These are phyloP conservation scores for Neoascochyta sp. DNA, from an alignment of 2,329 filamentous ascomycete species.

Conservation along the genomic window DNA sequence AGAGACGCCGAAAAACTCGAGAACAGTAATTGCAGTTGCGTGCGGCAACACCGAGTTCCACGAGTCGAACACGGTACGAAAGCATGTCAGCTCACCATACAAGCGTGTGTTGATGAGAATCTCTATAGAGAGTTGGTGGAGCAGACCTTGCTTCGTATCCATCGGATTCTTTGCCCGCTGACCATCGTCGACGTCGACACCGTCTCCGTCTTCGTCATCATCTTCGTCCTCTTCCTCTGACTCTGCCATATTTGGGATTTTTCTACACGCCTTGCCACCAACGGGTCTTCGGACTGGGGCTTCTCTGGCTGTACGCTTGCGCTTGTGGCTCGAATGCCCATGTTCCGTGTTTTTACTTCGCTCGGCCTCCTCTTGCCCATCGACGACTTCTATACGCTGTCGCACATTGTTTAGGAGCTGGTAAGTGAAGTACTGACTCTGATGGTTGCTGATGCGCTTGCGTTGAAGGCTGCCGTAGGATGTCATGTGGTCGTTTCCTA, in stretches of 20 bases:
- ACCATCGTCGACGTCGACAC: conserved; percentile 1
- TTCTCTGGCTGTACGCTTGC: too few species aligned
- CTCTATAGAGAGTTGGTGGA: conserved; percentile 31
- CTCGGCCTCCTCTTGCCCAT: conserved; percentile 34
- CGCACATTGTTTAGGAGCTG: conserved; percentile 23
- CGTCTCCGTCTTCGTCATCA: conserved; percentile 3
- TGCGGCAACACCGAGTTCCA: conserved; percentile 42
- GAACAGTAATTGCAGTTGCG: conserved; percentile 42
- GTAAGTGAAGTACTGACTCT: conserved; percentile 21
- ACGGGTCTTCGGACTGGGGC: too few species aligned
- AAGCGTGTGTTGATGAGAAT: conserved; percentile 31
- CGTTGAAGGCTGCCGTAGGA: conserved; percentile 11
- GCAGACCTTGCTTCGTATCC: conserved; percentile 28
- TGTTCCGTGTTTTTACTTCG: too few species aligned
- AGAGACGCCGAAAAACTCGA: conserved; percentile 46
- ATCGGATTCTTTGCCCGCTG: conserved; percentile 22
- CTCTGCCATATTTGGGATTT: too few species aligned
- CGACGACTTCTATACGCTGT: conserved; percentile 20
- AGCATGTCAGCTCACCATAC: conserved; percentile 27
- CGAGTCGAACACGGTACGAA: conserved; percentile 30
- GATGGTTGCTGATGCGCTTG: conserved; percentile 17
- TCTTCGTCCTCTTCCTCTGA: conserved; percentile 2
- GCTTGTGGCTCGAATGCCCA: too few species aligned
- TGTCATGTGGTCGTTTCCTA: conserved; percentile 10
- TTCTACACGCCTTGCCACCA: too few species aligned